These are phyloP conservation scores for Xylaria digitata DNA, from an alignment of 2,329 filamentous ascomycete genomes.

Conservation along the genomic window DNA sequence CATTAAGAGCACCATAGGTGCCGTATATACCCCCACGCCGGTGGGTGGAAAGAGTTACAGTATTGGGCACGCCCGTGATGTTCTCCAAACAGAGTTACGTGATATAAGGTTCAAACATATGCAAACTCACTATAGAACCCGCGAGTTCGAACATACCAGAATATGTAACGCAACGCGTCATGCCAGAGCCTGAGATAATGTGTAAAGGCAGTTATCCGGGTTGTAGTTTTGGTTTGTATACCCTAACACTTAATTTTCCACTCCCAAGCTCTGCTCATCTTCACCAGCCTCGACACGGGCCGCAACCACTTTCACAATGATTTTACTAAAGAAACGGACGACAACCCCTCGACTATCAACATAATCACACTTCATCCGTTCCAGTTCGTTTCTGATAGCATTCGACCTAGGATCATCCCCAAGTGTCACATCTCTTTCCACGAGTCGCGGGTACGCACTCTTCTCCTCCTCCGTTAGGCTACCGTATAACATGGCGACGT, in stretches of 20 bases:
- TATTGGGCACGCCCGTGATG: too few relatives aligned
- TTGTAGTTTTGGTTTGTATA: background rate
- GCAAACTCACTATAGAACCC: background rate
- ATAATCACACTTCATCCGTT: background rate
- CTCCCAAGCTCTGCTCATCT: background rate
- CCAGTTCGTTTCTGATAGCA: conserved; percentile 19
- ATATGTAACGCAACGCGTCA: background rate
- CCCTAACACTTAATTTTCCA: background rate
- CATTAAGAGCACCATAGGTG: too few relatives aligned
- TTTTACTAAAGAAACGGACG: background rate
- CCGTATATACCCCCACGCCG: too few relatives aligned
- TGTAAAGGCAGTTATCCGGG: background rate
- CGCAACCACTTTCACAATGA: conserved; percentile 18
- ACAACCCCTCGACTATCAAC: background rate
- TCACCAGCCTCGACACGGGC: background rate
- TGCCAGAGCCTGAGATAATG: background rate
- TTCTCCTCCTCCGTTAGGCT: conserved; percentile 23
- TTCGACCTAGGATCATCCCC: conserved; percentile 20
- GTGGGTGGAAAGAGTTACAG: too few relatives aligned
- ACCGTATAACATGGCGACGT: conserved; percentile 15
- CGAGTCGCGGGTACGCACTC: conserved; percentile 22
- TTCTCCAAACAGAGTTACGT: too few relatives aligned
- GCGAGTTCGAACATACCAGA: background rate
- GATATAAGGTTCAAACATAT: too few relatives aligned
- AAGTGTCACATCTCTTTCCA: background rate